Evolutionary conservation across 1,284 basidiomycete species (phyloP), one percentile per base, ranked within the genome.

Genomic region (Trametes pubescens): DNA sequence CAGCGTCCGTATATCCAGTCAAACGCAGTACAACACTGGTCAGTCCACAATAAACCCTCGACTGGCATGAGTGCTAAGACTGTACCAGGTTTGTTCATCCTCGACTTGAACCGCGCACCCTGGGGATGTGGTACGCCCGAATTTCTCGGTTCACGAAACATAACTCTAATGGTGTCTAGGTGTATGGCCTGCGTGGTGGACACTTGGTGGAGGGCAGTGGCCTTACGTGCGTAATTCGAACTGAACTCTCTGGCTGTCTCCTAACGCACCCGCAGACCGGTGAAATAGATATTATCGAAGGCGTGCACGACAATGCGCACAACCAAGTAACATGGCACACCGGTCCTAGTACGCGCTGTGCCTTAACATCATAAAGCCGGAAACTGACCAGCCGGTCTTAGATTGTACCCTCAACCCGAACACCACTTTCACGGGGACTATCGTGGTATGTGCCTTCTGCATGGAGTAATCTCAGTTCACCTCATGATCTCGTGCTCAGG

Each of bases 261-360:
- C 57, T 49, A 55, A 55, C 68, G 58, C 62, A 0, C 47, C 46
- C 40, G 21, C 65, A 90, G 87, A 78, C 80, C 7, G 92, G 92
- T 7, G 92, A 94, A 77, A 91, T 94, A 43, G 92, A 94, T 76
- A 89, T 94, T 57, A 83, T 93, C 22, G 91, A 93, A 77, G 89
- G 90, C 9, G 90, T 92, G 5, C 89, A 92, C 71, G 87, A 89
- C 65, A 90, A 90, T 71, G 79, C 87, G 71, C 87, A 90, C 69
- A 93, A 93, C 70, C 90, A 92, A 75, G 84, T 91, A 48, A 87
- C 91, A 48, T 91, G 88, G 84, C 90, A 92, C 74, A 90, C 88
- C 10, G 80, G 75, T 35, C 77, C 82, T 62, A 84, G 86, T 85
- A 72, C 18, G 76, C 68, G 11, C 21, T 57, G 34, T 24, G 35